Base-by-base conservation (phyloP, 139 green algal genomes). In the Trebouxia sp. region DNA sequence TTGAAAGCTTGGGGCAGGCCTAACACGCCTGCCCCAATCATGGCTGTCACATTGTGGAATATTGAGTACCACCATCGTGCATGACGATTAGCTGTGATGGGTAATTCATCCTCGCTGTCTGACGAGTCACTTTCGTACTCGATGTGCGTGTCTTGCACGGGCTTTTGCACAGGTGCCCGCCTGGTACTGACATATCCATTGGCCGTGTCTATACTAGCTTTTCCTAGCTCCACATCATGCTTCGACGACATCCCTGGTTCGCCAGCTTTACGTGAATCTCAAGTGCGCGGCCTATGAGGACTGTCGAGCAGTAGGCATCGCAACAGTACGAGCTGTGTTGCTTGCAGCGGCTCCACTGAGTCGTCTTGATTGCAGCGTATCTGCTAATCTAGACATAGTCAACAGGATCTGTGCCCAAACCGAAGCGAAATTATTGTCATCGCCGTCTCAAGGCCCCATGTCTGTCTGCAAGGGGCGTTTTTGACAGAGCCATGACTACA, bases 21-120 rank as follows among this genome's bases (percentile, higher is more conserved):
- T 37, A 93, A 83, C 5, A 93, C 88, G 17, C 88, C 88, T 11
- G 88, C 89, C 10, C 89, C 89, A 20, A 92, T 79, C n/a, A 77
- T 77, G 20, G 67, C 67, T 37, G 62, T 72, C 32, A 72, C 43
- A 30, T 72, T 72, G 62, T 72, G 62, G 28, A 72, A 72, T 42
- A 72, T 72, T 6, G 62, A 72, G 12, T 72, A 72, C 62, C 62
- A 72, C 62, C 62, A 72, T 5, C 62, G 62, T 35, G 62, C 62
- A 45, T 72, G 62, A 2, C 62, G 62, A 14, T 72, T 72, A 28
- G 62, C 62, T 12, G 62, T 72, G 7, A 72, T 72, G 10, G 62
- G 62, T 8, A 72, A 26, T 43, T 43, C 32, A n/a, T 72, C 62
- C 0, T 72, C 62, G 32, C 32, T 45, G 12, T 72, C 62, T 12